Percentiles rank a stretch among this genome's conserved stretches.
phyloP scores from a whole-genome alignment of 805 yeast genomes.

The Hermanozyma aechmeae region DNA sequence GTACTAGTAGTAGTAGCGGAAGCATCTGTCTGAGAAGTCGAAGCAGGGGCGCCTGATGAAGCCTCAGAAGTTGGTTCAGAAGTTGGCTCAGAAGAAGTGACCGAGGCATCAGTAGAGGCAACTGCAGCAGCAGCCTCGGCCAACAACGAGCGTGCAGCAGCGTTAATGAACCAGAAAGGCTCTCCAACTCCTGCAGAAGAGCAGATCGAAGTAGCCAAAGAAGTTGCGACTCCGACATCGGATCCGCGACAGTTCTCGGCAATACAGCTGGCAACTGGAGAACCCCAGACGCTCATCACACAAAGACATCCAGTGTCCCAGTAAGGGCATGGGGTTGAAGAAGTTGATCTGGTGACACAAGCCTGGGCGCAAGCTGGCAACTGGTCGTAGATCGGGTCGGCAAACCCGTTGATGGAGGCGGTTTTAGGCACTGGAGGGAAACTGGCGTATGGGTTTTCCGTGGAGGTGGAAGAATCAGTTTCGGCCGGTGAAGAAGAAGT shows the following conservation, averaged over 20 bases:
- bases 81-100: conserved; percentile 2
- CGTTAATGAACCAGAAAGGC: conserved; percentile 23
- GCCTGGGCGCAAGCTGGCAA: conserved; percentile 28
- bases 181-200: conserved; percentile 24
- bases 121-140: conserved; percentile 16
- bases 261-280: conserved; percentile 25
- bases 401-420: conserved; percentile 34
- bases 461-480: conserved; percentile 9
- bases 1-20: background rate
- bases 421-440: conserved; percentile 29
- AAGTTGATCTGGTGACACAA: conserved; percentile 23
- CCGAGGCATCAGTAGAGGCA: conserved; percentile 7
- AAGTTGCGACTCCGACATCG: conserved; percentile 19
- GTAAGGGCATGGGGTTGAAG: conserved; percentile 33
- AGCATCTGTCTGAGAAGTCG: background rate
- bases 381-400: conserved; percentile 23
- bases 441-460: conserved; percentile 16
- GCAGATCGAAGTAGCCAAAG: conserved; percentile 24
- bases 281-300: conserved; percentile 28
- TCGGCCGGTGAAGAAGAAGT: background rate
- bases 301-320: conserved; percentile 40
- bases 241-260: conserved; percentile 16
- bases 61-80: background rate
- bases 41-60: too few relatives aligned
- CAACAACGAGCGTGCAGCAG: conserved; percentile 15